Percentiles rank a stretch among this genome's conserved stretches.
Evolutionary conservation across 139 green algal species (phyloP).

Genomic region (Mychonastes homosphaera): DNA sequence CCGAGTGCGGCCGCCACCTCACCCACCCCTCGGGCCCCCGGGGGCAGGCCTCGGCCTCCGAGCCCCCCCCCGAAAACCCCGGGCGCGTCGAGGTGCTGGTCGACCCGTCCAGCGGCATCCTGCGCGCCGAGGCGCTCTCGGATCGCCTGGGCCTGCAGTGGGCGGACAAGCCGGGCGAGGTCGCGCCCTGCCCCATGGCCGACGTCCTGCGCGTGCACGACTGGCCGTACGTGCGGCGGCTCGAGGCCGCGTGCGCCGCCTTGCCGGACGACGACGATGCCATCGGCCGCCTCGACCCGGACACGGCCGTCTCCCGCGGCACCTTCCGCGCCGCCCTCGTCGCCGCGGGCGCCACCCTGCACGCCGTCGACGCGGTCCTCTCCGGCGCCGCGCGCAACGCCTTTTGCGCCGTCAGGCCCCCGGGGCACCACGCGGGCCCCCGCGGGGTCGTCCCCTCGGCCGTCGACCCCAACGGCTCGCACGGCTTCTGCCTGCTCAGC

Average conservation of each 20-base stretch:
- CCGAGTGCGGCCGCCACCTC: conserved; percentile 51
- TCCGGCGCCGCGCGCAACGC: conserved; percentile 44
- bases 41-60: conserved; percentile 17
- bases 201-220: conserved; percentile 80
- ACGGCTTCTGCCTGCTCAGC: conserved; percentile 93
- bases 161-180: conserved; percentile 26
- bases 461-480: conserved; percentile 37
- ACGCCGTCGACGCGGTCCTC: conserved; percentile 61
- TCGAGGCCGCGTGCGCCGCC: conserved; percentile 40
- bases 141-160: conserved; percentile 35
- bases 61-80: conserved; percentile 71
- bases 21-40: conserved; percentile 42
- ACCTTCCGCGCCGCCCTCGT: conserved; percentile 62
- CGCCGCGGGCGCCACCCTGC: conserved; percentile 57
- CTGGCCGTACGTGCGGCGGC: conserved; percentile 64
- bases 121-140: conserved; percentile 44
- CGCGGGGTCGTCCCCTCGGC: conserved; percentile 44
- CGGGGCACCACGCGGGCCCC: conserved; percentile 80
- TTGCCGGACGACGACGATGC: conserved; percentile 32
- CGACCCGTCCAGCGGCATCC: conserved; percentile 29
- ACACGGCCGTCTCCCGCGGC: conserved; percentile 66
- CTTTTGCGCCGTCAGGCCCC: conserved; percentile 82
- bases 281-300: conserved; percentile 61
- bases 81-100: conserved; percentile 60
- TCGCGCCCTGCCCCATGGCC: conserved; percentile 30